phyloP scores from a whole-genome alignment of 352 stramenopile species.

The Globisporangium barbulae region DNA sequence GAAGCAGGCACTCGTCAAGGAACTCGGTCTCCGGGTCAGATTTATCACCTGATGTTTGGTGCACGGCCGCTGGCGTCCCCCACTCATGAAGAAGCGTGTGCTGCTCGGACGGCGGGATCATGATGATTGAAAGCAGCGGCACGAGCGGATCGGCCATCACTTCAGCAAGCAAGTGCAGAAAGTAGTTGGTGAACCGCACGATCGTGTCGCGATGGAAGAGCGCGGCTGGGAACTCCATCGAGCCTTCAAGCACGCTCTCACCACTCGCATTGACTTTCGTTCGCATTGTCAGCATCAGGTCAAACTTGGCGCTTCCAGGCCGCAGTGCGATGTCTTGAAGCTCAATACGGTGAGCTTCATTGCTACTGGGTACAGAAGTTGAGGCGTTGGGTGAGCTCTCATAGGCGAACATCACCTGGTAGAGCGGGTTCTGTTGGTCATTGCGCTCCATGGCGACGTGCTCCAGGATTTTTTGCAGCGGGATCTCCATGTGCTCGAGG shows the following conservation, averaged over 20 bases:
- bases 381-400: constrained; percentile 14
- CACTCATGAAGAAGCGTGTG: background rate
- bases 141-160: background rate
- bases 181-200: background rate
- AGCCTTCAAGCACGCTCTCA: constrained; percentile 34
- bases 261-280: background rate
- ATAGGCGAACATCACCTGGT: constrained; percentile 61
- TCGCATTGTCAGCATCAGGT: constrained; percentile 64
- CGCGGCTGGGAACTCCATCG: constrained; percentile 38
- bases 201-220: constrained; percentile 32
- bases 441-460: constrained; percentile 25
- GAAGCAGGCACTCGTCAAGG: background rate
- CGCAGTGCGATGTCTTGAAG: constrained; percentile 28
- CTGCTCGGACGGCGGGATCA: background rate
- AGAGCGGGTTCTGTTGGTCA: constrained; percentile 23
- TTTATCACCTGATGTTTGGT: background rate
- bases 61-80: background rate
- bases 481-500: constrained; percentile 49
- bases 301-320: constrained; percentile 46
- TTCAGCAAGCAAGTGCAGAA: background rate
- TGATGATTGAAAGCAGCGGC: background rate
- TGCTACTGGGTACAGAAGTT: background rate
- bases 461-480: constrained; percentile 50
- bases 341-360: background rate
- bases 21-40: background rate